phyloP scores from a whole-genome alignment of 495 filamentous ascomycete genomes.

The Penicillium cataractarum region DNA sequence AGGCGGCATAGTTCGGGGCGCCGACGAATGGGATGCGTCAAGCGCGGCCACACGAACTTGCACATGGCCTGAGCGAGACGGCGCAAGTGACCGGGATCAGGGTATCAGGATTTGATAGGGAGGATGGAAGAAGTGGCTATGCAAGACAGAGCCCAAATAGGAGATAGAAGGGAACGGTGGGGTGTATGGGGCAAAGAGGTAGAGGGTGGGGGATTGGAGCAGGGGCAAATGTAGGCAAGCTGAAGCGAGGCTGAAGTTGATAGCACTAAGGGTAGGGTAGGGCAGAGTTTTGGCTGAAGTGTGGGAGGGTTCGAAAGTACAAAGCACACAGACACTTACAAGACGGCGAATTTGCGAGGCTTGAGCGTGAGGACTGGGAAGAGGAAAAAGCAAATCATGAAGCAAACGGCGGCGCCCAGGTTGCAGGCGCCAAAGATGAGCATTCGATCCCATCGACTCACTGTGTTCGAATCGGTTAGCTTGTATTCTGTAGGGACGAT shows the following conservation, averaged over 20 bases:
- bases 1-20: conserved; percentile 10
- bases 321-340: conserved; percentile 73
- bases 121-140: conserved; percentile 1
- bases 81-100: conserved; percentile 28
- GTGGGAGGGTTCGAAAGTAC: background rate
- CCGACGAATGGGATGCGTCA: conserved; percentile 14
- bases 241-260: conserved; percentile 2
- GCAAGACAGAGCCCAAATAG: conserved; percentile 9
- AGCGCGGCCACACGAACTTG: conserved; percentile 9
- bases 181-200: background rate
- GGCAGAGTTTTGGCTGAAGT: conserved; percentile 4
- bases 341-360: conserved; percentile 91
- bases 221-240: conserved; percentile 4
- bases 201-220: background rate
- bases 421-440: conserved; percentile 93
- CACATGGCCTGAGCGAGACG: conserved; percentile 32
- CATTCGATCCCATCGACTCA: conserved; percentile 96
- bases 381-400: conserved; percentile 87
- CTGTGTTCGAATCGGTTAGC: conserved; percentile 53
- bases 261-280: conserved; percentile 17
- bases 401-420: conserved; percentile 85
- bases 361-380: conserved; percentile 77
- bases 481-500: background rate
- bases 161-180: background rate
- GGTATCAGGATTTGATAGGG: conserved; percentile 22